phyloP scores from a whole-genome alignment of 1,139 yeast species.

The Nakaseomyces kungkrabaensis region DNA sequence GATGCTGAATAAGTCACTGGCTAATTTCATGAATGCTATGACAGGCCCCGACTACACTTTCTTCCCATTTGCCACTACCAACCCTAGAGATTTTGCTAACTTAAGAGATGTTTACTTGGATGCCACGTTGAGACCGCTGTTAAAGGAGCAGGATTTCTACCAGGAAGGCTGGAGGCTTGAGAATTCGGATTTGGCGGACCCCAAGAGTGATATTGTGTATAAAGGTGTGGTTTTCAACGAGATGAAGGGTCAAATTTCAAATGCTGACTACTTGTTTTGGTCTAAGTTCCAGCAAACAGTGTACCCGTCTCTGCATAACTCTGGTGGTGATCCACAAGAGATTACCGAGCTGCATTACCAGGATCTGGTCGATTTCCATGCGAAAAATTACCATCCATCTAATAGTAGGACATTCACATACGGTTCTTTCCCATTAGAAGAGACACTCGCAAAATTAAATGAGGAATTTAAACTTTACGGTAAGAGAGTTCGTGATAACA shows the following conservation, averaged over 20 bases:
- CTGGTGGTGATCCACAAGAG: slow-evolving; percentile 88
- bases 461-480: slow-evolving; percentile 47
- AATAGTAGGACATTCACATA: slow-evolving; percentile 82
- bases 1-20: slow-evolving; percentile 79
- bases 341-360: slow-evolving; percentile 68
- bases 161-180: slow-evolving; percentile 99
- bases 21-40: slow-evolving; percentile 98
- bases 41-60: slow-evolving; percentile 94
- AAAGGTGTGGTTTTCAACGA: slow-evolving; percentile 97
- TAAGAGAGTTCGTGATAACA: slow-evolving; percentile 29
- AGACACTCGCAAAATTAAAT: slow-evolving; percentile 52
- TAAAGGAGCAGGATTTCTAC: slow-evolving; percentile 69
- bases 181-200: slow-evolving; percentile 50
- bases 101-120: slow-evolving; percentile 83
- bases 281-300: slow-evolving; percentile 76
- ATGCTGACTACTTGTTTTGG: slow-evolving; percentile 77
- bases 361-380: slow-evolving; percentile 69
- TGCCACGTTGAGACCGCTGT: slow-evolving; percentile 73
- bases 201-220: slow-evolving; percentile 50
- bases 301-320: slow-evolving; percentile 74
- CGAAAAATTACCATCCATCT: slow-evolving; percentile 73
- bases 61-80: slow-evolving; percentile 94
- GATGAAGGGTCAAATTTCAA: slow-evolving; percentile 96
- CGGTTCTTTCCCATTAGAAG: slow-evolving; percentile 61
- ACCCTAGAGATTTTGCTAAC: slow-evolving; percentile 67